phyloP scores from a whole-genome alignment of 164 flowering plant genomes.

The Paratinospora sagittata region DNA sequence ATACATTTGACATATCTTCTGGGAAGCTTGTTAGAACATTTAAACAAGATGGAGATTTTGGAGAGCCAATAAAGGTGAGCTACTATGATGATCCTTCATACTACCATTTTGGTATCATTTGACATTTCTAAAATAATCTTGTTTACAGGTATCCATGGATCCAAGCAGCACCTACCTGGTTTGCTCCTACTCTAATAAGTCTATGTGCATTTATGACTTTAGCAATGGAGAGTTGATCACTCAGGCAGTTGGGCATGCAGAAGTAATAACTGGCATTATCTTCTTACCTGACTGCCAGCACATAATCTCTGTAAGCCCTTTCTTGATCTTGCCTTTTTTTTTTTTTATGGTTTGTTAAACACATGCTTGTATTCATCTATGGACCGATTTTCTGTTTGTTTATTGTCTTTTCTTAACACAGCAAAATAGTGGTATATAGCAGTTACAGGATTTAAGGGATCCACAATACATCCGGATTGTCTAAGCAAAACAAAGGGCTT shows the following conservation, averaged over 20 bases:
- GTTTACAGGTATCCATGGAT: conserved; percentile 51
- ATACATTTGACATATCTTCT: conserved; percentile 38
- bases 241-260: conserved; percentile 59
- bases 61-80: conserved; percentile 66
- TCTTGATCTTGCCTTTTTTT: background rate
- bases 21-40: conserved; percentile 56
- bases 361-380: background rate
- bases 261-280: conserved; percentile 55
- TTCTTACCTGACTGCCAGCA: conserved; percentile 75
- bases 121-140: conserved; percentile 4
- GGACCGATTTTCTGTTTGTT: too few relatives aligned
- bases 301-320: conserved; percentile 57
- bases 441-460: too few relatives aligned
- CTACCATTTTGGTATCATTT: too few relatives aligned
- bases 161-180: conserved; percentile 66
- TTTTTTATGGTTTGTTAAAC: background rate
- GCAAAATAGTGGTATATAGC: too few relatives aligned
- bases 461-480: too few relatives aligned
- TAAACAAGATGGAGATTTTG: conserved; percentile 44
- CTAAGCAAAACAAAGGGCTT: too few relatives aligned
- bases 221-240: conserved; percentile 46
- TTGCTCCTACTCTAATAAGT: conserved; percentile 71
- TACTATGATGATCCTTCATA: too few relatives aligned
- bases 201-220: conserved; percentile 56
- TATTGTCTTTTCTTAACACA: too few relatives aligned